These are phyloP conservation scores for Xylaria sp. DNA, from an alignment of 2,329 filamentous ascomycete species.

Conservation along the genomic window DNA sequence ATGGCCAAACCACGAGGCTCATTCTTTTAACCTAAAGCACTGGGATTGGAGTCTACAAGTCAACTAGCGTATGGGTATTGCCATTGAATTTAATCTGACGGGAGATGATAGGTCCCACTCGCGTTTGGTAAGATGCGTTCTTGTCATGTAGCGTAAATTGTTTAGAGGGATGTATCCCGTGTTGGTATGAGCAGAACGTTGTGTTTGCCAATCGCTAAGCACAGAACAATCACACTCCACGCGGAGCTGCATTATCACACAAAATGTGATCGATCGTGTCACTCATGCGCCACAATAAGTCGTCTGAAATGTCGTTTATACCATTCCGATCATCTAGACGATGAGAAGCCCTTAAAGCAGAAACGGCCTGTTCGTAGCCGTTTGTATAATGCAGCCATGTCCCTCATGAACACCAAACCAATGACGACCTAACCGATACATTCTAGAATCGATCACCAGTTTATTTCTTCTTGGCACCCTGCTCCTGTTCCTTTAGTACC, in stretches of 20 bases:
- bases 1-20: not conserved
- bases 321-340: conserved; percentile 45
- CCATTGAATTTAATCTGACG: not conserved
- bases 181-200: conserved; percentile 5
- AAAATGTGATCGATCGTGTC: conserved; percentile 2
- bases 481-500: conserved; percentile 98
- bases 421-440: conserved; percentile 44
- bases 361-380: conserved; percentile 39
- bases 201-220: conserved; percentile 11
- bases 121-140: not conserved
- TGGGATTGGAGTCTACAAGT: not conserved
- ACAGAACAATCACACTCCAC: conserved; percentile 11
- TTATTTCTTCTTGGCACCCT: conserved; percentile 72
- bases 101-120: not conserved
- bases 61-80: not conserved
- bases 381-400: conserved; percentile 42
- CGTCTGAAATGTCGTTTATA: conserved; percentile 41
- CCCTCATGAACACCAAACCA: conserved; percentile 45
- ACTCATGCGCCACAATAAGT: conserved; percentile 21
- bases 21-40: not conserved
- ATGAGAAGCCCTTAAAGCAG: conserved; percentile 43
- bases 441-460: conserved; percentile 43
- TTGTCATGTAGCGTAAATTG: not conserved
- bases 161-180: not conserved
- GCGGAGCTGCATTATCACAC: conserved; percentile 3